Conservation (phyloP, 805 yeast species). For the Barnettozyma sucrosica region DNA sequence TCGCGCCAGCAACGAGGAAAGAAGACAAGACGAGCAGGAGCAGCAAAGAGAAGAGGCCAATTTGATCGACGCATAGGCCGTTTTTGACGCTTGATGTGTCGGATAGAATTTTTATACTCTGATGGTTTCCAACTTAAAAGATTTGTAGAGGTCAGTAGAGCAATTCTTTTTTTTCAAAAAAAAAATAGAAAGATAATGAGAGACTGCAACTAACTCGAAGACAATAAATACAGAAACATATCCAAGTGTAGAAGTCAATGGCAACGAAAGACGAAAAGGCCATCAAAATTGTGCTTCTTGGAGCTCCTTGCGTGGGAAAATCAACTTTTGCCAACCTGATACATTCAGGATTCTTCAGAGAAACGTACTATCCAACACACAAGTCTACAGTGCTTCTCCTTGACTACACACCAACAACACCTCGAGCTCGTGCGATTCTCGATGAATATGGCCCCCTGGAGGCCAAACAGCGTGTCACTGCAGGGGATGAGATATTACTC, state of each 20-base stretch:
- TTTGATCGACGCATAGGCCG: slow-evolving; percentile 33
- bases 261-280: slow-evolving; percentile 30
- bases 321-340: slow-evolving; percentile 49
- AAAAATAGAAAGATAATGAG: no score
- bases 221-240: no score
- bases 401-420: slow-evolving; percentile 42
- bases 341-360: slow-evolving; percentile 45
- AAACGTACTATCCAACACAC: slow-evolving; percentile 71
- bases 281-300: slow-evolving; percentile 52
- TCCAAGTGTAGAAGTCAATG: no score
- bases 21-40: slow-evolving; percentile 41
- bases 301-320: slow-evolving; percentile 56
- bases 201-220: no score
- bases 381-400: slow-evolving; percentile 54
- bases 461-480: slow-evolving; percentile 31
- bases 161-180: no score
- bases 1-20: slow-evolving; percentile 67
- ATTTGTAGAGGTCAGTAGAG: no score
- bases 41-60: slow-evolving; percentile 28
- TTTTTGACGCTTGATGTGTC: slow-evolving; percentile 1
- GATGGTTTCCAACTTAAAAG: neutral
- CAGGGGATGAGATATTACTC: slow-evolving; percentile 26
- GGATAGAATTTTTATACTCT: neutral
- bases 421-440: slow-evolving; percentile 35
- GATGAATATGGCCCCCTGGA: slow-evolving; percentile 42